Base-by-base conservation (phyloP, 352 stramenopile genomes). In the Pythium sukuiense region DNA sequence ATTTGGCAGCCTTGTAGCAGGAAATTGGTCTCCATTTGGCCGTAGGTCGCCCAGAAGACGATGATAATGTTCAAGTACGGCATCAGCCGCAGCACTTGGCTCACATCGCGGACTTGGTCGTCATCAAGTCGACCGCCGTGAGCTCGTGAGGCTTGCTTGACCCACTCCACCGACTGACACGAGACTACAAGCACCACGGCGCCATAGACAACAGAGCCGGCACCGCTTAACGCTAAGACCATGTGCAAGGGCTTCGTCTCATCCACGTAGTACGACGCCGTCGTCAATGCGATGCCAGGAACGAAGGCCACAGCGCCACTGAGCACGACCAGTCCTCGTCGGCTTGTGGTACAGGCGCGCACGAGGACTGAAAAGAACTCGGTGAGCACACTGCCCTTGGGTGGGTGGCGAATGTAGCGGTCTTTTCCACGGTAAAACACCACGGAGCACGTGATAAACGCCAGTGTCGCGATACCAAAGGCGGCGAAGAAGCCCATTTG, bases 401-500 rank as follows among this genome's bases (percentile, higher is more conserved):
- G 84, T 13, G 85, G 75, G 29, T 90, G 74, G 11, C 70, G 81
- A 18, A 77, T 77, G 63, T 91, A 95, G 18, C 83, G 74, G 0
- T 54, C 32, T 18, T 77, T 78, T 26, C 83, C 89, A 32, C 61
- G 58, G 69, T 84, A 92, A 72, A 97, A 97, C 32, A 96, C 71
- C 18, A 79, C 26, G 8, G 90, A 83, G 1, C 87, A 86, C 5
- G 88, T 29, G 16, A 87, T 72, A 58, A 97, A 97, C 6, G 87
- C 77, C 1, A 83, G 67, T 0, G 83, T 87, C 27, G 88, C 88
- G 57, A 97, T 92, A 1, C 85, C 73, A 58, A 97, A 98, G 0
- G 88, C 93, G 26, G 83, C 78, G 61, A 94, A 95, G 74, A 97
- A 98, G 14, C 90, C 89, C 65, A 85, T 96, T 37, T 78, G 56